Percentiles rank a stretch among this genome's conserved stretches.
Evolutionary conservation across 2,329 filamentous ascomycete species (phyloP).

Genomic region (Cordyceps farinosa): DNA sequence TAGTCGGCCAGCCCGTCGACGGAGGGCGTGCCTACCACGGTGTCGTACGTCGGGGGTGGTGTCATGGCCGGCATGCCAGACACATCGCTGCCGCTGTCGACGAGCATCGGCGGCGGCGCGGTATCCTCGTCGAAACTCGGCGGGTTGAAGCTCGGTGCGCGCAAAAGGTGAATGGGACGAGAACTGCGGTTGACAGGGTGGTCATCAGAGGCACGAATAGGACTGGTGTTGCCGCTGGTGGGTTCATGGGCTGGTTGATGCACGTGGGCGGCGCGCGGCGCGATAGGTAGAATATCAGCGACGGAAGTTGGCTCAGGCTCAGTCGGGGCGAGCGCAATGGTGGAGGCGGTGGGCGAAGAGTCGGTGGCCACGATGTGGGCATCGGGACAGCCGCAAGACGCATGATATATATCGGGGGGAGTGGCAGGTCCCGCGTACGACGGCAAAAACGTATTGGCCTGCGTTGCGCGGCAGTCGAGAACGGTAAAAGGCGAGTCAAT

Average conservation of each 20-base stretch:
- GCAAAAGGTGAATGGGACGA: slow-evolving; percentile 79
- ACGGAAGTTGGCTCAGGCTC: slow-evolving; percentile 28
- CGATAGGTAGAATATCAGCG: slow-evolving; percentile 37
- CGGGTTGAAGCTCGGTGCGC: slow-evolving; percentile 81
- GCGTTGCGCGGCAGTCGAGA: slow-evolving; percentile 87
- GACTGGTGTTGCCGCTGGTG: slow-evolving; percentile 23
- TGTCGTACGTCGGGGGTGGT: slow-evolving; percentile 81
- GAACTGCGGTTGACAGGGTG: slow-evolving; percentile 32
- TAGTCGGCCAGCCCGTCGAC: slow-evolving; percentile 78
- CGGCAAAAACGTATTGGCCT: slow-evolving; percentile 81
- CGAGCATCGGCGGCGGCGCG: slow-evolving; percentile 33
- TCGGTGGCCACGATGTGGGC: slow-evolving; percentile 50
- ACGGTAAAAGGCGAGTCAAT: slow-evolving; percentile 95
- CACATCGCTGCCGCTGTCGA: slow-evolving; percentile 23
- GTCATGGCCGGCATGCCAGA: slow-evolving; percentile 52
- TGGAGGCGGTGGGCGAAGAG: slow-evolving; percentile 64
- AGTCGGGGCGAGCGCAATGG: slow-evolving; percentile 42
- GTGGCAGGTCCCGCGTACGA: slow-evolving; percentile 63
- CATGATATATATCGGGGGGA: slow-evolving; percentile 41
- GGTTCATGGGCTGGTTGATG: slow-evolving; percentile 32
- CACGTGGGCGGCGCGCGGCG: slow-evolving; percentile 57
- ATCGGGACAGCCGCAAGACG: slow-evolving; percentile 55
- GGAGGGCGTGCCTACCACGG: slow-evolving; percentile 66
- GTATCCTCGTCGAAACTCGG: slow-evolving; percentile 78
- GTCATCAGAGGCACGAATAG: slow-evolving; percentile 14